Base-by-base conservation (phyloP, 2,329 filamentous ascomycete species). In the Cadophora gregata region DNA sequence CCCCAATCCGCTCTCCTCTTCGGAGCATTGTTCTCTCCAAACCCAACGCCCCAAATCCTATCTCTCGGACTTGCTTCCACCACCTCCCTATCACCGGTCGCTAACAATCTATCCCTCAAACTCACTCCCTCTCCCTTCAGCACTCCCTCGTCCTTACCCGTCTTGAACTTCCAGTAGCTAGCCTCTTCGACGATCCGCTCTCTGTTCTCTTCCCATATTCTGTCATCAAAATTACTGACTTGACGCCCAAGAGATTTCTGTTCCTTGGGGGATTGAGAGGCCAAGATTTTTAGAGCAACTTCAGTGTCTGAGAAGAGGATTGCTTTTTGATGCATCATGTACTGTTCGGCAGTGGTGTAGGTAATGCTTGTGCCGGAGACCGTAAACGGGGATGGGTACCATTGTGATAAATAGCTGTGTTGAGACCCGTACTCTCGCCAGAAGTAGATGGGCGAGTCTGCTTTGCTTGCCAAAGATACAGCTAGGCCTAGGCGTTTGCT, bases 31-130 rank as follows among this genome's bases (percentile, higher is more conserved):
- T 77, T 79, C 8, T 82, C 84, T 2, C 73, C 78, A 71, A 86
- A 90, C 6, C 90, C 89, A 55, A 92, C 79, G 1, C 89, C 89
- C 90, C 89, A 92, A 63, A 91, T 84, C 5, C 81, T 74, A 78
- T 92, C 89, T 66, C 76, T 80, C 12, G 88, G 85, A 66, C 83
- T 83, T 36, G 87, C 87, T 78, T 90, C 88, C 1, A 90, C 86
- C 25, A 92, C 73, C 76, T 89, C 84, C 55, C 84, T 79, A 5
- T 86, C 82, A 0, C 85, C 87, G 1, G 90, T 91, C 8, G 75
- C 80, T 51, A 91, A 75, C 68, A 92, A 73, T 77, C 80, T 75
- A 31, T 76, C 77, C 59, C 77, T 79, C 70, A 90, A 75, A 19
- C 77, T 75, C 29, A 48, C 24, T 10, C 55, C 59, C 3, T 65